phyloP scores from a whole-genome alignment of 2,329 filamentous ascomycete genomes.

The Plectosphaerella plurivora region DNA sequence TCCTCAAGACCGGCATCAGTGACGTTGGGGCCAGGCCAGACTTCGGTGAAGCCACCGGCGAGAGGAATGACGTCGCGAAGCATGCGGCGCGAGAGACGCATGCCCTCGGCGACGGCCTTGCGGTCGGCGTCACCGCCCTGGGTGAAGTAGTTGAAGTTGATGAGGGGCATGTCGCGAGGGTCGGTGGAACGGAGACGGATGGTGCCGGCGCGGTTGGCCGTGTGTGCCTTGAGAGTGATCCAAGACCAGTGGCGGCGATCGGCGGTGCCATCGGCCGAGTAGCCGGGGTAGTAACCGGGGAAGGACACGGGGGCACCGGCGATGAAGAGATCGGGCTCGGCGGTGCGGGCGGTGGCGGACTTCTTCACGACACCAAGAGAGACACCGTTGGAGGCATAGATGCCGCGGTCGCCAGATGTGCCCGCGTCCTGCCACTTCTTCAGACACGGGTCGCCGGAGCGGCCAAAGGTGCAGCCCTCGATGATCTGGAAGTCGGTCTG shows the following conservation, averaged over 20 bases:
- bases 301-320: constrained; percentile 22
- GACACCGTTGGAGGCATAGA: constrained; percentile 28
- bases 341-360: constrained; percentile 18
- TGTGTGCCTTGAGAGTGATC: constrained; percentile 51
- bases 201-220: constrained; percentile 51
- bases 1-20: constrained; percentile 32
- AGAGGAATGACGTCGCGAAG: constrained; percentile 16
- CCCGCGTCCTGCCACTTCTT: constrained; percentile 21
- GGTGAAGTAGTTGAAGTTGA: constrained; percentile 51
- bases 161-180: constrained; percentile 54
- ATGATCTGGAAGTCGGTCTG: constrained; percentile 20
- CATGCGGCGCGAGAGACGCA: not conserved
- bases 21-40: constrained; percentile 32
- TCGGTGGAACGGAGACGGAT: constrained; percentile 52
- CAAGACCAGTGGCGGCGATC: constrained; percentile 31
- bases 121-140: constrained; percentile 28
- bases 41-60: constrained; percentile 15
- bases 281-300: constrained; percentile 22
- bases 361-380: constrained; percentile 23
- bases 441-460: constrained; percentile 27
- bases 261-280: constrained; percentile 18
- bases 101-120: constrained; percentile 40
- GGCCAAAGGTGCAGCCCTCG: constrained; percentile 21
- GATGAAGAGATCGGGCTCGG: constrained; percentile 22
- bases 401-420: constrained; percentile 14